Conservation (phyloP, 768 basidiomycete species). For the Plicaturopsis crispa region DNA sequence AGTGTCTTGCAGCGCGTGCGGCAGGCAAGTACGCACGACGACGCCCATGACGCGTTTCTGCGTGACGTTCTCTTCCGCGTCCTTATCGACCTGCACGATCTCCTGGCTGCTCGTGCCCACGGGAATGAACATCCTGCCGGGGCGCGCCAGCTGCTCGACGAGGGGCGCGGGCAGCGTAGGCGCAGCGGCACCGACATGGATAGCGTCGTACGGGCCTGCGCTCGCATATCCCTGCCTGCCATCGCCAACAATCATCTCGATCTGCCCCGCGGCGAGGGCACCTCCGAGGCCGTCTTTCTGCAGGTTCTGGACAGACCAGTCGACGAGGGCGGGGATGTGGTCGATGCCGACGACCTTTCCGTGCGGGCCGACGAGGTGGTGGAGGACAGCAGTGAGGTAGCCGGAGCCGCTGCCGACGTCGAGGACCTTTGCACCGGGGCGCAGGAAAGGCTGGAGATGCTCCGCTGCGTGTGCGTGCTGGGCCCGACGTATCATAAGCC, state of each 20-base stretch:
- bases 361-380: conserved; percentile 53
- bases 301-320: conserved; percentile 65
- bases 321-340: conserved; percentile 74
- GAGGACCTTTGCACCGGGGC: conserved; percentile 67
- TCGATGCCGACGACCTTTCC: conserved; percentile 78
- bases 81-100: conserved; percentile 79
- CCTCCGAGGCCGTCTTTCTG: conserved; percentile 51
- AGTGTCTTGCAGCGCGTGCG: conserved; percentile 1
- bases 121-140: conserved; percentile 89
- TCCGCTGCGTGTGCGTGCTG: conserved; percentile 85
- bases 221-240: conserved; percentile 49
- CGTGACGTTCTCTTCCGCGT: conserved; percentile 55
- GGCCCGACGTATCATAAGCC: background rate
- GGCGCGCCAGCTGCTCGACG: conserved; percentile 68
- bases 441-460: conserved; percentile 65
- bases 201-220: conserved; percentile 67
- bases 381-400: conserved; percentile 76
- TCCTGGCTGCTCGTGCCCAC: conserved; percentile 58
- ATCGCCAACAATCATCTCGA: conserved; percentile 69
- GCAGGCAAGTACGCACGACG: conserved; percentile 40
- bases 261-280: conserved; percentile 43
- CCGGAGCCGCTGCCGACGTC: conserved; percentile 90
- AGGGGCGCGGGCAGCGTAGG: conserved; percentile 63
- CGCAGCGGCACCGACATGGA: conserved; percentile 93
- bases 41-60: conserved; percentile 71